These are phyloP conservation scores for Aspergillus diversus DNA, from an alignment of 495 filamentous ascomycete genomes.

Conservation along the genomic window DNA sequence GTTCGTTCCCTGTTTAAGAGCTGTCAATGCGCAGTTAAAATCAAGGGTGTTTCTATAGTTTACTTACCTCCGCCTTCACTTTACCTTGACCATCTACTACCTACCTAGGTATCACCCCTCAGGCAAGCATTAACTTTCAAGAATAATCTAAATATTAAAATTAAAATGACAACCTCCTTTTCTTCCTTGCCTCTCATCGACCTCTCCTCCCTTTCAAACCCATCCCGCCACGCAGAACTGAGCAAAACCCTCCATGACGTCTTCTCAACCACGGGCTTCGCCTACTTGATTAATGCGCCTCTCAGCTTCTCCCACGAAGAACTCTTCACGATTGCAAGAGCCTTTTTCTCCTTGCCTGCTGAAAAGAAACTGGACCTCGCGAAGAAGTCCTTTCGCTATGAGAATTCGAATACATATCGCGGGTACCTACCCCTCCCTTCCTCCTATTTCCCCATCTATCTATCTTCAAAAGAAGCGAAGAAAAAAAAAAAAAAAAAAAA, in stretches of 20 bases:
- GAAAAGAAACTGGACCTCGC: conserved; percentile 45
- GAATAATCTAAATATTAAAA: neutral
- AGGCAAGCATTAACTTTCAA: neutral
- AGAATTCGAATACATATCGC: conserved; percentile 48
- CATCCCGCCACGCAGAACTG: conserved; percentile 23
- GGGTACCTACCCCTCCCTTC: conserved; percentile 26
- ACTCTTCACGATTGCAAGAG: conserved; percentile 42
- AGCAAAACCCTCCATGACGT: conserved; percentile 40
- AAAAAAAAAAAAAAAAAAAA: neutral
- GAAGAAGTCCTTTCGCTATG: conserved; percentile 41
- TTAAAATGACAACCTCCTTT: conserved; percentile 37
- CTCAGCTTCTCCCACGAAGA: conserved; percentile 43
- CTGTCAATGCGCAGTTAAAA: too few relatives aligned
- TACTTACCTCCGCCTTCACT: too few relatives aligned
- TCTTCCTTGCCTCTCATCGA: conserved; percentile 49
- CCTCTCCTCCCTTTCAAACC: conserved; percentile 32
- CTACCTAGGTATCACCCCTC: too few relatives aligned
- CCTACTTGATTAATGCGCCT: conserved; percentile 46
- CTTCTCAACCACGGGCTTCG: conserved; percentile 50
- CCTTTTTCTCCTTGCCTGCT: conserved; percentile 42
- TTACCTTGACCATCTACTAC: too few relatives aligned
- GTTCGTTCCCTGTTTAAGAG: too few relatives aligned
- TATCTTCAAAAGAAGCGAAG: neutral
- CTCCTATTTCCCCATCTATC: too few relatives aligned
- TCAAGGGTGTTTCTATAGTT: too few relatives aligned